Evolutionary conservation across 805 yeast species (phyloP).

Genomic region (Metschnikowia gruessii): DNA sequence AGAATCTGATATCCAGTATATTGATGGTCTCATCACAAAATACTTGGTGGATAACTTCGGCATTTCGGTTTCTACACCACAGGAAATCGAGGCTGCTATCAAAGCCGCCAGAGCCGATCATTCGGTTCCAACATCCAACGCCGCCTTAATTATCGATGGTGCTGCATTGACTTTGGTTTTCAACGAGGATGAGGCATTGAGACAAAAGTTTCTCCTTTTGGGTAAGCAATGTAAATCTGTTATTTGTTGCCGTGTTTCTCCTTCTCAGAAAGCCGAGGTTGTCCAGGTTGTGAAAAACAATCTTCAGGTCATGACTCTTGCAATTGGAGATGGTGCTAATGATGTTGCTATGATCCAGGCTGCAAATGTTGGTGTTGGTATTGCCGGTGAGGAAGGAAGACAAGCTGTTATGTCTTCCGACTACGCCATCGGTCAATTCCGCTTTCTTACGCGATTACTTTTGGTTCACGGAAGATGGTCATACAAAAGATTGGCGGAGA

Average conservation of each 20-base stretch:
- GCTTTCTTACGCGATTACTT: slow-evolving; percentile 62
- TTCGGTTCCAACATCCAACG: slow-evolving; percentile 62
- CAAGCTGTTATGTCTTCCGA: slow-evolving; percentile 89
- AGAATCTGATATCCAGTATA: slow-evolving; percentile 29
- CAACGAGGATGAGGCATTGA: slow-evolving; percentile 33
- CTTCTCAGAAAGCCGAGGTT: slow-evolving; percentile 84
- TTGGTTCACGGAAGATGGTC: slow-evolving; percentile 87
- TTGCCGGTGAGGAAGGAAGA: slow-evolving; percentile 89
- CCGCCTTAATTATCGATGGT: slow-evolving; percentile 77
- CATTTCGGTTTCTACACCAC: slow-evolving; percentile 48
- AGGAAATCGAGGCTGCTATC: slow-evolving; percentile 44
- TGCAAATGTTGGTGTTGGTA: slow-evolving; percentile 85
- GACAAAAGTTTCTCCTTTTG: slow-evolving; percentile 56
- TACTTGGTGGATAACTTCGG: slow-evolving; percentile 49
- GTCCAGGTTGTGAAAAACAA: slow-evolving; percentile 73
- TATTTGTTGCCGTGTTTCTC: slow-evolving; percentile 83
- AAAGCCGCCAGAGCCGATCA: slow-evolving; percentile 55
- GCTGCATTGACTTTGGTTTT: slow-evolving; percentile 61
- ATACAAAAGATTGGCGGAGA: slow-evolving; percentile 74
- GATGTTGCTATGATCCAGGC: slow-evolving; percentile 92
- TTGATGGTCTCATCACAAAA: slow-evolving; percentile 42
- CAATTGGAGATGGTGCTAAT: slow-evolving; percentile 87
- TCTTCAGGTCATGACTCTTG: slow-evolving; percentile 77
- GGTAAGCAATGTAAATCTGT: slow-evolving; percentile 83
- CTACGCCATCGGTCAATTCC: slow-evolving; percentile 81